phyloP scores from a whole-genome alignment of 495 filamentous ascomycete genomes.

The Penicillium samsonianum region DNA sequence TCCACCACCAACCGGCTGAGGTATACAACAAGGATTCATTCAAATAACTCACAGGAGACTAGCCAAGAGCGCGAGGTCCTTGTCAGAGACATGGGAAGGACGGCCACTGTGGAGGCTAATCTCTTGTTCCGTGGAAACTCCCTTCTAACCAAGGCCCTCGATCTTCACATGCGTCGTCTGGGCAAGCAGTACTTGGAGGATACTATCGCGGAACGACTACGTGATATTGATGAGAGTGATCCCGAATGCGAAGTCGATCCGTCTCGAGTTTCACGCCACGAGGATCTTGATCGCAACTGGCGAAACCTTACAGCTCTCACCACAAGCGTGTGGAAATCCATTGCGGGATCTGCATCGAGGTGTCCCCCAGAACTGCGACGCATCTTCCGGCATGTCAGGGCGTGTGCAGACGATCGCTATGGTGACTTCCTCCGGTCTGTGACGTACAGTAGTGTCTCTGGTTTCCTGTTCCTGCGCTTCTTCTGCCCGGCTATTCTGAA shows the following conservation, averaged over 20 bases:
- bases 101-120: conserved; percentile 76
- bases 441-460: conserved; percentile 92
- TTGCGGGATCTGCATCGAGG: conserved; percentile 66
- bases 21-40: conserved; percentile 75
- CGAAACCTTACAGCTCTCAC: conserved; percentile 72
- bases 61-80: conserved; percentile 60
- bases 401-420: conserved; percentile 94
- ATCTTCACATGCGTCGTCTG: conserved; percentile 91
- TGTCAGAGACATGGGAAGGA: conserved; percentile 59
- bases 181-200: conserved; percentile 93
- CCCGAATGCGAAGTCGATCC: conserved; percentile 96
- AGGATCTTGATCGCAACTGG: conserved; percentile 87
- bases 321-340: conserved; percentile 80
- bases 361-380: conserved; percentile 84
- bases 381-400: conserved; percentile 89
- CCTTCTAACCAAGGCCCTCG: conserved; percentile 87
- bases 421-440: conserved; percentile 94
- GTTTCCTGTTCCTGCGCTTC: conserved; percentile 94
- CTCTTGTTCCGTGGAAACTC: conserved; percentile 95
- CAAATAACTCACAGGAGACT: conserved; percentile 73
- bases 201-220: conserved; percentile 78
- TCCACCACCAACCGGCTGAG: conserved; percentile 63
- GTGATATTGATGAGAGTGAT: conserved; percentile 83
- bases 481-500: conserved; percentile 96
- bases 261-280: conserved; percentile 61